These are phyloP conservation scores for Auricularia sp. DNA, from an alignment of 768 basidiomycete genomes.

Conservation along the genomic window DNA sequence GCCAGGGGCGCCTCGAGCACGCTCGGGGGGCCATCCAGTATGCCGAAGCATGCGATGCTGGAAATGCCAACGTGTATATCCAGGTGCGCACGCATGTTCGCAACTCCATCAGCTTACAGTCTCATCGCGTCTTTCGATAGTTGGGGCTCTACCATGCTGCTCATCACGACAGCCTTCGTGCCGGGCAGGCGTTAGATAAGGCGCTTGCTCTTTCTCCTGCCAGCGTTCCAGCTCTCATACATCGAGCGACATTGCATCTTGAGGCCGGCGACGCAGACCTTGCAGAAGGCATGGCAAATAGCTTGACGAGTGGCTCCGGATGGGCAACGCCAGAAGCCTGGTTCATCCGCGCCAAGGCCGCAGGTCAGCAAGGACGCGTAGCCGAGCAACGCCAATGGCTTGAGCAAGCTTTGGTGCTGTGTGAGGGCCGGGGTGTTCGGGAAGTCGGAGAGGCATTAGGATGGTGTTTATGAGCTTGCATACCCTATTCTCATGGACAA, in stretches of 20 bases:
- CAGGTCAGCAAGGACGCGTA: slow-evolving; percentile 60
- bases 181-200: slow-evolving; percentile 72
- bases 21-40: slow-evolving; percentile 87
- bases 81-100: slow-evolving; percentile 46
- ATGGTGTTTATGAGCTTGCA: slow-evolving; percentile 40
- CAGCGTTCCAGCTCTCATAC: slow-evolving; percentile 66
- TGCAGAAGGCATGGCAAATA: slow-evolving; percentile 68
- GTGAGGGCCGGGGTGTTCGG: slow-evolving; percentile 53
- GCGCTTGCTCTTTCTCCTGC: slow-evolving; percentile 80
- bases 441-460: slow-evolving; percentile 55
- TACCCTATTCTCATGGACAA: neutral
- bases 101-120: neutral
- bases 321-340: slow-evolving; percentile 95
- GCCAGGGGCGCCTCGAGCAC: slow-evolving; percentile 83
- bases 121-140: slow-evolving; percentile 24
- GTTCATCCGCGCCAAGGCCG: slow-evolving; percentile 81
- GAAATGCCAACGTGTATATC: slow-evolving; percentile 86
- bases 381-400: slow-evolving; percentile 69
- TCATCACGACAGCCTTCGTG: slow-evolving; percentile 37
- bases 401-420: slow-evolving; percentile 51
- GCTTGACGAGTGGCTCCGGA: slow-evolving; percentile 65
- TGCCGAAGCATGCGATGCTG: slow-evolving; percentile 80
- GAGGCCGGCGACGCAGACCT: slow-evolving; percentile 54
- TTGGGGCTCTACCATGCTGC: slow-evolving; percentile 66
- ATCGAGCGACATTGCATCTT: slow-evolving; percentile 70